Base-by-base conservation (phyloP, 495 filamentous ascomycete species). In the Talaromyces adpressus region DNA sequence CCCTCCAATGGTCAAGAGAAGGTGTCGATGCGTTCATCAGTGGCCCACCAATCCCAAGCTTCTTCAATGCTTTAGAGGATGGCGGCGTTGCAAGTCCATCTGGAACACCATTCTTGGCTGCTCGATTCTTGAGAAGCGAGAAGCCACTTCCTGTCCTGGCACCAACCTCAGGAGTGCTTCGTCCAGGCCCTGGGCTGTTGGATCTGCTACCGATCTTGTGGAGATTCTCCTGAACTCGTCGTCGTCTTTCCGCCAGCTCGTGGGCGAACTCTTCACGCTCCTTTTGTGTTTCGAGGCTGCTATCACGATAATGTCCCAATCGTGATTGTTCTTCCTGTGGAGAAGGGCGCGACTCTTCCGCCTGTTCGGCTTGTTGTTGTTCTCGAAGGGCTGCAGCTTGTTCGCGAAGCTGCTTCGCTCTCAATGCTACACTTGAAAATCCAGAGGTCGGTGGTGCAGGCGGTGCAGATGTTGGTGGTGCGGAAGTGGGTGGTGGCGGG, bases 141-240 rank as follows among this genome's bases (percentile, higher is more conserved):
- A 94, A 84, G 3, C 87, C 79, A 68, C 86, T 89, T 54, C 84
- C 79, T 27, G 78, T 65, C 61, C 73, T 77, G 22, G 67, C 72
- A 66, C 66, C 68, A 66, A 68, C 70, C 62, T 72, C 79, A 8
- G 74, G 81, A 47, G 77, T 87, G 57, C 73, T 75, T 54, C 63
- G 73, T 77, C 81, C 34, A 49, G 76, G 71, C 32, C 72, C 66
- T 61, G 81, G 76, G 70, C 81, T 77, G 68, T 81, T 67, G 66
- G 91, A 77, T 70, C 81, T 73, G 74, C 82, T 81, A 66, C 89
- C 88, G 8, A 79, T 82, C 18, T 80, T 90, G 16, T 85, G 86
- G 29, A 97, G 75, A 68, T 88, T 91, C 73, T 96, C 91, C 65
- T 92, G 87, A 34, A 96, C 89, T 18, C 85, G 89, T 32, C 87